Base-by-base conservation (phyloP, 768 basidiomycete species). In the Boletus rubescentipes region DNA sequence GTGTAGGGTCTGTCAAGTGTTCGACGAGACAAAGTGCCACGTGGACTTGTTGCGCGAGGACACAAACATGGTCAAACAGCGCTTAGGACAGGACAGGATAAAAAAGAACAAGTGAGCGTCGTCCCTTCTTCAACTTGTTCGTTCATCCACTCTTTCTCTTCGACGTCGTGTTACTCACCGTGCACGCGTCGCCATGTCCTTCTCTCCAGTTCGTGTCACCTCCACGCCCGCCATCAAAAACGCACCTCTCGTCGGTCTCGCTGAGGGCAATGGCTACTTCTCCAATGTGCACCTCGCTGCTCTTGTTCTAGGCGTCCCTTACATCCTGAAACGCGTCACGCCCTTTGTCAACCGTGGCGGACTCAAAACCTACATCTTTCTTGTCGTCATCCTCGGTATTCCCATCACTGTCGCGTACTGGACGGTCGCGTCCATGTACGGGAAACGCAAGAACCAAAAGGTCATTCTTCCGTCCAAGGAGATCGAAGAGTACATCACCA, bases 331-430 rank as follows among this genome's bases (percentile, higher is more conserved):
- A 69, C 82, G 84, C 49, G 74, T 90, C 64, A 72, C 91, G 31
- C 94, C 94, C 34, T 69, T 96, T 57, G 82, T 98, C 70, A 86
- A 79, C 64, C 85, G 87, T 59, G 88, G 87, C 6, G 95, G 92
- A 23, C 84, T 90, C 75, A 91, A 85, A 71, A 90, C 89, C 38
- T 94, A 97, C 69, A 65, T 90, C 51, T 87, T 96, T 77, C 74
- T 98, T 37, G 73, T 91, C 52, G 54, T 88, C 49, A 42, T 98
- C 46, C 79, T 86, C 36, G 91, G 89, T 34, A 42, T 89, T 0
- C 97, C 94, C 15, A 78, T 87, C 45, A 82, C 91, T 8, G 66
- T 97, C 37, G 86, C 76, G 1, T 99, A 99, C 78, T 99, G 97
- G 97, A 80, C 85, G 0, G 55, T 94, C 62, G 86, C 89, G 75